phyloP scores from a whole-genome alignment of 768 basidiomycete species.

The Pleurotus djamor region DNA sequence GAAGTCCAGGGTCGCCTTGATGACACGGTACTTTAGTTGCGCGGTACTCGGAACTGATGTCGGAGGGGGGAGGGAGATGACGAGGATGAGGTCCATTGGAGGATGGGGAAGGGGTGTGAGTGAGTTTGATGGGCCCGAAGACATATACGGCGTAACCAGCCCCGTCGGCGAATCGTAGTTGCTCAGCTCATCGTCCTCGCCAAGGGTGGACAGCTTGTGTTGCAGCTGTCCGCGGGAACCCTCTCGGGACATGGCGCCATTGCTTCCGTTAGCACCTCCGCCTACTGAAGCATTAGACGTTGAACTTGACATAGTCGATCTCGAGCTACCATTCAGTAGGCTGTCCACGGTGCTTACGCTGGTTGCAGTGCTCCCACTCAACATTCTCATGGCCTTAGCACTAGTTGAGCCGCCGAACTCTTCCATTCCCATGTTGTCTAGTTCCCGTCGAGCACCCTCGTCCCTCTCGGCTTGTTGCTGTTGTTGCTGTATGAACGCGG shows the following conservation, averaged over 20 bases:
- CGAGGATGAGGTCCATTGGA: conserved; percentile 88
- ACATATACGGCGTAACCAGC: conserved; percentile 69
- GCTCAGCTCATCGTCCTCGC: conserved; percentile 68
- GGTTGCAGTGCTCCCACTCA: conserved; percentile 73
- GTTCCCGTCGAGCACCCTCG: background rate
- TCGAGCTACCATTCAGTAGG: conserved; percentile 61
- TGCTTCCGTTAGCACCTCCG: background rate
- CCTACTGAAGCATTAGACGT: conserved; percentile 64
- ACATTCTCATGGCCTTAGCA: conserved; percentile 73
- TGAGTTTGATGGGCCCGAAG: conserved; percentile 75
- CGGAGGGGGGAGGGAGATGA: conserved; percentile 82
- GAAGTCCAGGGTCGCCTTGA: conserved; percentile 88
- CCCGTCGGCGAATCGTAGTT: conserved; percentile 56
- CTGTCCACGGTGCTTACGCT: conserved; percentile 67
- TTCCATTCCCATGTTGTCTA: conserved; percentile 47
- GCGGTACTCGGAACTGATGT: conserved; percentile 73
- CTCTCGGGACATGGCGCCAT: background rate
- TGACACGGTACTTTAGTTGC: conserved; percentile 83
- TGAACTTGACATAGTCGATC: conserved; percentile 72
- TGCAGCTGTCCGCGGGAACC: conserved; percentile 28
- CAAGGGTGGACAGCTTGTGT: conserved; percentile 63
- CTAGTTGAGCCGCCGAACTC: conserved; percentile 66
- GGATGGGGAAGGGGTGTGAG: conserved; percentile 83
- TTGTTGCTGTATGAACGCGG: conserved; percentile 28
- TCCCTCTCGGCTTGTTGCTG: conserved; percentile 26